Conservation (phyloP, 2,329 filamentous ascomycete species). For the Cordyceps farinosa region DNA sequence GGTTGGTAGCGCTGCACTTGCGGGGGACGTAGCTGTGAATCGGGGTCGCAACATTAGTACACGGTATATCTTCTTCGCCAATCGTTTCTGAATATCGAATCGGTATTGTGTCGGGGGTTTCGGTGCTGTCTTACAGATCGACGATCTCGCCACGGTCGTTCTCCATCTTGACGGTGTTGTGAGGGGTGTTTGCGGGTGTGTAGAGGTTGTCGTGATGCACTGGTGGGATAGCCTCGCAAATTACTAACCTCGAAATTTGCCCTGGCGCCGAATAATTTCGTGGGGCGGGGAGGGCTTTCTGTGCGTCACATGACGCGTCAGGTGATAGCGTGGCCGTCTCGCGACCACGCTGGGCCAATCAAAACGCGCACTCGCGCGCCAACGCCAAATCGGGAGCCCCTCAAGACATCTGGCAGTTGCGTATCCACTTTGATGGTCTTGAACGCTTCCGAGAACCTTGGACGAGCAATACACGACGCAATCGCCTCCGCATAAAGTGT, state of each 20-base stretch:
- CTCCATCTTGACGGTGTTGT: slow-evolving; percentile 74
- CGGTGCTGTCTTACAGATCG: slow-evolving; percentile 72
- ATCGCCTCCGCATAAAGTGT: background rate
- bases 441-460: background rate
- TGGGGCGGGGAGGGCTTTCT: slow-evolving; percentile 36
- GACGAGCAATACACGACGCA: background rate
- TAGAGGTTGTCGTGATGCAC: slow-evolving; percentile 24
- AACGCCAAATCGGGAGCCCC: background rate
- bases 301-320: slow-evolving; percentile 34
- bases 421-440: slow-evolving; percentile 9
- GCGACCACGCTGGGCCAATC: slow-evolving; percentile 22
- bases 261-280: slow-evolving; percentile 33
- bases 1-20: slow-evolving; percentile 98
- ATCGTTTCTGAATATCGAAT: slow-evolving; percentile 4
- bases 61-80: slow-evolving; percentile 14
- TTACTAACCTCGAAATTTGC: slow-evolving; percentile 33
- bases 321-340: slow-evolving; percentile 34
- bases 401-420: background rate
- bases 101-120: slow-evolving; percentile 9
- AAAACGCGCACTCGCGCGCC: slow-evolving; percentile 7
- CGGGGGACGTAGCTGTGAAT: slow-evolving; percentile 82
- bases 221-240: slow-evolving; percentile 28
- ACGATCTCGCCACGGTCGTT: slow-evolving; percentile 99
- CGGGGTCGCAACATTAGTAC: slow-evolving; percentile 27
- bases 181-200: slow-evolving; percentile 29